A percentile compares a stretch with the other conserved stretches of the same genome.
phyloP scores from a whole-genome alignment of 2,329 filamentous ascomycete species.

The Calonectria pteridis region DNA sequence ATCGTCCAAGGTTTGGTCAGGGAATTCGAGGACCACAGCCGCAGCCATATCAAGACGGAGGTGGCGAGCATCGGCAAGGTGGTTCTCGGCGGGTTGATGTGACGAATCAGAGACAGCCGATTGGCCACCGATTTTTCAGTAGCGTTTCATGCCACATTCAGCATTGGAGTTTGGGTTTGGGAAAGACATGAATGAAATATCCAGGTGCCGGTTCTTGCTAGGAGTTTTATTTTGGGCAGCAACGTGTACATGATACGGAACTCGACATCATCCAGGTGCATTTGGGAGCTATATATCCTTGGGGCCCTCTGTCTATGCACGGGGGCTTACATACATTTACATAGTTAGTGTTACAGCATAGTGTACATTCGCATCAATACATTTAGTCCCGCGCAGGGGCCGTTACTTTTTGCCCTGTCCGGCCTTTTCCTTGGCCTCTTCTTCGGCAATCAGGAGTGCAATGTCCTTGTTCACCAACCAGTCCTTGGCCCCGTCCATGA shows the following conservation, averaged over 20 bases:
- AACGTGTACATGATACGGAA: slow-evolving; percentile 3
- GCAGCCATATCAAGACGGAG: slow-evolving; percentile 82
- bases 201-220: slow-evolving; percentile 33
- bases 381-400: neutral
- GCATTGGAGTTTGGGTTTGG: slow-evolving; percentile 38
- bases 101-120: slow-evolving; percentile 28
- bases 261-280: neutral
- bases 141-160: slow-evolving; percentile 14
- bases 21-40: slow-evolving; percentile 92
- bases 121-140: slow-evolving; percentile 14
- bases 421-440: slow-evolving; percentile 56
- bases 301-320: slow-evolving; percentile 1
- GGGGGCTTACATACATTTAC: neutral
- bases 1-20: slow-evolving; percentile 88
- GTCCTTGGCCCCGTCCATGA: slow-evolving; percentile 82
- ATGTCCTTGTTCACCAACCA: slow-evolving; percentile 85
- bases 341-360: slow-evolving; percentile 6
- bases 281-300: slow-evolving; percentile 8
- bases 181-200: slow-evolving; percentile 33
- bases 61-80: slow-evolving; percentile 89
- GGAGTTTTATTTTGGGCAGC: slow-evolving; percentile 36
- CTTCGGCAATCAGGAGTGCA: slow-evolving; percentile 75
- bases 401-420: slow-evolving; percentile 25
- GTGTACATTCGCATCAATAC: slow-evolving; percentile 16
- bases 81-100: slow-evolving; percentile 88